Evolutionary conservation across 2,329 filamentous ascomycete genomes (phyloP), one percentile per base, ranked within the genome.

Genomic region (Nigrospora osmanthi): DNA sequence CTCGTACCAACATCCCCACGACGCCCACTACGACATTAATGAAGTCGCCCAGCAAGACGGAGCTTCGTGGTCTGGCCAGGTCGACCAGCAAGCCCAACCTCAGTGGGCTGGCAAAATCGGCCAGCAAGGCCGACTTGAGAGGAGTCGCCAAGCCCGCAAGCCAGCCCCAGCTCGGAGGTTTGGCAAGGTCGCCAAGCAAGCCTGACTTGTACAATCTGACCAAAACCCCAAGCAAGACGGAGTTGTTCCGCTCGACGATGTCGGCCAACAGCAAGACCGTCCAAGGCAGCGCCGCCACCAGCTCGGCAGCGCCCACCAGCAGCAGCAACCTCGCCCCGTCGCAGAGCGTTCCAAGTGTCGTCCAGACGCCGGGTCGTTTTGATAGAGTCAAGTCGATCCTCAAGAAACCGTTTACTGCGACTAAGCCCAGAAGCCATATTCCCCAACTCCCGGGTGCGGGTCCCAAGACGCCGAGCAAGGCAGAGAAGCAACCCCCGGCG

Each of bases 381-480:
- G 73, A 75, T 60, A 76, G 65, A 50, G 70, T 81, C 54, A 81
- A 75, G 56, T 81, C 79, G 6, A 77, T 82, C 48, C 63, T 82
- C 43, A 69, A 72, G 61, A 53, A 63, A 65, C 53, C 70, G 61
- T 47, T 62, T 54, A 49, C 57, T 55, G 41, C 59, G 36, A 61
- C 62, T 44, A 70, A 71, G 49, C 53, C 61, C 14, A 66, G 70
- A 53, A 73, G 72, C 49, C 66, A 70, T 16, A 69, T 79, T 17
- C 74, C 78, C 1, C 63, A 70, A 23, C 67, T 72, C 11, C 56
- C 61, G 11, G 42, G 50, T 11, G 57, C 61, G 19, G 49, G 54
- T 10, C 72, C 72, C 1, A 71, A 72, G 56, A 77, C 75, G 0
- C 74, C 76, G 2, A 66, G 59, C 10, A 66, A 69, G 15, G 59